Base-by-base conservation (phyloP, 2,329 filamentous ascomycete species). In the Ophiocordyceps sinensis region DNA sequence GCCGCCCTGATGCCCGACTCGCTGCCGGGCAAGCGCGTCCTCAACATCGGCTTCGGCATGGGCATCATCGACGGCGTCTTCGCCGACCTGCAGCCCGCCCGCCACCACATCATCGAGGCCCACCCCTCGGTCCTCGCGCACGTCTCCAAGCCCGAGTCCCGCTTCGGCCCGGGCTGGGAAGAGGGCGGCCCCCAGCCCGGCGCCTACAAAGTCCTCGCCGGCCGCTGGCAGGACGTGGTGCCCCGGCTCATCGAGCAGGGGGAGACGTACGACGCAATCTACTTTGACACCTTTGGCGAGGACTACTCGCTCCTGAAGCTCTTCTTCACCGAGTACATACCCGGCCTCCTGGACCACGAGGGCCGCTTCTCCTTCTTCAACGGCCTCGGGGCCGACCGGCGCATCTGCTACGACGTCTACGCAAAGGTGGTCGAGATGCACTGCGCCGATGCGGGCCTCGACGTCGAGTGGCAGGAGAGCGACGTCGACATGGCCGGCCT, bases 281-380 rank as follows among this genome's bases (percentile, higher is more conserved):
- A 96, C 66, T 96, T 95, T 55, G 91, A 98, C 57, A 98, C 91
- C 0, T 96, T 96, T 59, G 91, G 87, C 7, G 91, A 98, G 63
- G 85, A 91, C 47, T 98, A 96, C 61, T 68, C 70, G 2, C 84
- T 89, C 57, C 75, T 96, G 26, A 81, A 82, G 37, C 70, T 79
- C 44, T 95, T 96, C 65, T 94, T 96, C 58, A 81, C 75, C 3
- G 91, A 96, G 58, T 78, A 82, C 51, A 79, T 96, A 11, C 85
- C 91, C 28, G 81, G 77, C 0, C 61, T 96, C 41, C 65, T 98
- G 37, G 79, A 84, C 49, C 67, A 71, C 19, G 63, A 73, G 4
- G 83, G 88, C 44, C 73, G 80, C 9, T 94, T 93, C 57, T 80
- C 88, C 48, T 93, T 89, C 61, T 85, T 94, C 58, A 87, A 93